Base-by-base conservation (phyloP, 441 rosid genomes). In the Gossypium lobatum region DNA sequence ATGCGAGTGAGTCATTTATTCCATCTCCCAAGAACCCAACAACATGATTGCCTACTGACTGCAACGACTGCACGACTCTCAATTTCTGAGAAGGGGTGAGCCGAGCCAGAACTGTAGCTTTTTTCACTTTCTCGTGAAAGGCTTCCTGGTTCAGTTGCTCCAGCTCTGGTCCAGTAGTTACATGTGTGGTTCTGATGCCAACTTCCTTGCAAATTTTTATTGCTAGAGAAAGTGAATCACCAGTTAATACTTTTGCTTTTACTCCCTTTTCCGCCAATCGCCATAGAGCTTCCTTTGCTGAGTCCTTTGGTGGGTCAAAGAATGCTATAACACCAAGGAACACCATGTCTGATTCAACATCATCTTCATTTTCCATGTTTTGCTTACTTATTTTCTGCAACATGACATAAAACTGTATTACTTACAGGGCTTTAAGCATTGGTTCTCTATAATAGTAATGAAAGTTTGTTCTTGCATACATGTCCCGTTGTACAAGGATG, bases 211-310 rank as follows among this genome's bases (percentile, higher is more conserved):
- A 90, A 45, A 90, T 85, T 73, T 80, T 83, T 69, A 83, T 71
- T 25, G 93, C 91, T 34, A 88, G 84, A 20, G 91, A 81, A 54
- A 83, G 84, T n/a, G 93, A 88, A 57, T 90, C 95, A 6, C 95
- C 93, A 0, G 95, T 90, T 75, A 88, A 78, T 46, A 90, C 89
- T 79, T 90, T 88, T 20, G 91, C 93, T 77, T 87, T 84, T 37
- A 90, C 95, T 77, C 95, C 95, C 80, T 83, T 90, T 83, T 88
- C 89, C 2, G 91, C 93, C 46, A 90, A 71, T 77, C 83, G 78
- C 91, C 93, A 85, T 9, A 88, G 82, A 67, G 95, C 95, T 79
- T 90, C 85, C 89, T 88, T 88, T 52, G 95, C 95, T 0, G 90
- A 77, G 83, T 90, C 95, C 81, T 88, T 90, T 0, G 95, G 93